phyloP scores from a whole-genome alignment of 2,329 filamentous ascomycete genomes.

The Dactylella cylindrospora region DNA sequence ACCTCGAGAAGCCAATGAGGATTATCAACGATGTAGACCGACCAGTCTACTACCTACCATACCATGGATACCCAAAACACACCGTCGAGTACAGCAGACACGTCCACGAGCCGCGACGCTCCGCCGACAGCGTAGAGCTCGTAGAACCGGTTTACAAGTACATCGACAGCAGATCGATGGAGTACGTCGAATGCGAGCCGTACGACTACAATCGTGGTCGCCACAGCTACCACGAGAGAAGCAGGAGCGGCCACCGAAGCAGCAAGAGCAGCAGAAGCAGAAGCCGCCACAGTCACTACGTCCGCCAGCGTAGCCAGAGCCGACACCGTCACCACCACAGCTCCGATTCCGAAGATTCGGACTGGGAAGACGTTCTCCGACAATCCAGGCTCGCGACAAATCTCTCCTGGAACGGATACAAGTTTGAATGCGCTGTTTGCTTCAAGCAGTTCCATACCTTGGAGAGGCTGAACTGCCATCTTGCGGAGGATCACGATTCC shows the following conservation, averaged over 20 bases:
- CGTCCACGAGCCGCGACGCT: slow-evolving; percentile 10
- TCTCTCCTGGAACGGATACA: slow-evolving; percentile 35
- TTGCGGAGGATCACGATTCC: slow-evolving; percentile 23
- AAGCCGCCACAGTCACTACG: slow-evolving; percentile 27
- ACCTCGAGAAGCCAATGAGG: slow-evolving; percentile 37
- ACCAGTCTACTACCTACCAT: slow-evolving; percentile 32
- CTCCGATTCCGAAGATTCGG: slow-evolving; percentile 23
- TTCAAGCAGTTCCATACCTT: slow-evolving; percentile 30
- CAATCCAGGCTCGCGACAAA: slow-evolving; percentile 36
- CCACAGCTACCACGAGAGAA: slow-evolving; percentile 20
- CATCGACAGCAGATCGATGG: slow-evolving; percentile 34
- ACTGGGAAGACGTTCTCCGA: slow-evolving; percentile 35
- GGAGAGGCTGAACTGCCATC: slow-evolving; percentile 34
- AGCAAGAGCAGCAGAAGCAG: slow-evolving; percentile 16
- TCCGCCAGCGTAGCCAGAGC: slow-evolving; percentile 35
- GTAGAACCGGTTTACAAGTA: slow-evolving; percentile 35
- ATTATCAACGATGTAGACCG: slow-evolving; percentile 35
- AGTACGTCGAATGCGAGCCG: slow-evolving; percentile 27
- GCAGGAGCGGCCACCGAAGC: slow-evolving; percentile 5
- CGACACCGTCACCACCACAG: slow-evolving; percentile 13
- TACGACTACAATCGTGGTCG: slow-evolving; percentile 17
- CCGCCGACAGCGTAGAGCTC: slow-evolving; percentile 25
- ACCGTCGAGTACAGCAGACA: slow-evolving; percentile 38
- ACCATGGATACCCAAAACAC: slow-evolving; percentile 38
- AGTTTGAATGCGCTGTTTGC: slow-evolving; percentile 41